These are phyloP conservation scores for Neurospora cerealis DNA, from an alignment of 495 filamentous ascomycete species.

Conservation along the genomic window DNA sequence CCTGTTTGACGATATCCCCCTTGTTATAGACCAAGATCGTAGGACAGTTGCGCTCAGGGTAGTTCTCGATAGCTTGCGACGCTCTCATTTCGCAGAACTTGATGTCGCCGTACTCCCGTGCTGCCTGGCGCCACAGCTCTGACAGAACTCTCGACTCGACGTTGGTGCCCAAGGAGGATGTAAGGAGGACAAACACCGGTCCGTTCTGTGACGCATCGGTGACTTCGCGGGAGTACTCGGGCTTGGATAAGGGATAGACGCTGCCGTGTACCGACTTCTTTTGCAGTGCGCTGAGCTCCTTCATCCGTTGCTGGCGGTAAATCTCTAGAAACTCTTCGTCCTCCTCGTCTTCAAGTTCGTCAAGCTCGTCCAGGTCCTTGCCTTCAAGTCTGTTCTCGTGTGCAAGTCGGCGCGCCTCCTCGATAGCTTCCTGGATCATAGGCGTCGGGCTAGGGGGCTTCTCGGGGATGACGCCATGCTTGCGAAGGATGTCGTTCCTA, in stretches of 20 bases:
- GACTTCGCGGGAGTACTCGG: slow-evolving; percentile 85
- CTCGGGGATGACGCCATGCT: slow-evolving; percentile 91
- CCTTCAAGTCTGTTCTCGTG: slow-evolving; percentile 87
- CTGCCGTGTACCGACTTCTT: slow-evolving; percentile 70
- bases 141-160: slow-evolving; percentile 71
- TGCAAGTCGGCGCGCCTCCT: slow-evolving; percentile 66
- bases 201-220: slow-evolving; percentile 72
- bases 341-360: slow-evolving; percentile 83
- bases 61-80: slow-evolving; percentile 91
- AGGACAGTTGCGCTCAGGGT: slow-evolving; percentile 88
- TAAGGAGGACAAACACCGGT: slow-evolving; percentile 77
- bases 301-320: slow-evolving; percentile 76
- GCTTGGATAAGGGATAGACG: slow-evolving; percentile 89
- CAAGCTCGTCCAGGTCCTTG: slow-evolving; percentile 87
- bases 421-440: slow-evolving; percentile 88
- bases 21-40: slow-evolving; percentile 90
- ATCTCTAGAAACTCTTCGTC: slow-evolving; percentile 84
- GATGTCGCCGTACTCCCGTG: slow-evolving; percentile 75
- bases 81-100: slow-evolving; percentile 97
- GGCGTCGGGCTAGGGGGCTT: slow-evolving; percentile 91
- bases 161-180: slow-evolving; percentile 65
- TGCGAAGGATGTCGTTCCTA: slow-evolving; percentile 98
- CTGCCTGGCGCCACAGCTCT: slow-evolving; percentile 80
- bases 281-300: slow-evolving; percentile 64
- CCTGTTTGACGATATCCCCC: slow-evolving; percentile 79